Evolutionary conservation across 345 rosid genomes (phyloP), one percentile per base, ranked within the genome.

Genomic region (Boechera stricta): DNA sequence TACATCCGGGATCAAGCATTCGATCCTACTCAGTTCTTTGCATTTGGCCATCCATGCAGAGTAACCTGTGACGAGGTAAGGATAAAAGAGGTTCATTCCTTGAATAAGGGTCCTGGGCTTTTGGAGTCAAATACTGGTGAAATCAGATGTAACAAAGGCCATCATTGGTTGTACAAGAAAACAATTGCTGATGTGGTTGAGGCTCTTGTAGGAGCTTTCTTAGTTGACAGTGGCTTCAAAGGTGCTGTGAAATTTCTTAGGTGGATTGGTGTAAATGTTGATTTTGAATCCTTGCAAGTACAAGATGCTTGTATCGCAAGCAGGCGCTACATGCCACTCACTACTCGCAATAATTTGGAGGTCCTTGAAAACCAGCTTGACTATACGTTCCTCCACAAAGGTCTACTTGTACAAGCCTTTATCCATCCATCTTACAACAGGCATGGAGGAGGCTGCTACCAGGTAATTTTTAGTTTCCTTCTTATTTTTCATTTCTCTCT

Each of bases 391-490:
- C 84, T 67, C 61, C 88, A 90, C 71, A 87, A 56, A 85, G 98
- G 98, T 80, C 80, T 94, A 69, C 90, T 94, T 77, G 78, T 87
- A 16, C 98, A 91, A 76, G 96, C 97, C 35, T 87, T 90, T 73
- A 83, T 94, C 57, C 98, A 94, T 86, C 97, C 98, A 69, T 93
- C 98, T 82, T 89, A 85, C 81, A 85, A 79, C 85, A 81, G 67
- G 79, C 90, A 82, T 77, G 98, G 91, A 60, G 96, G 97, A 78
- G 98, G 98, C 76, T 91, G 98, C 88, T 94, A 91, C 81, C 98
- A 94, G 92, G 98, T 89, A 69, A 64, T 26, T 73, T 39, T 57
- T 3, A 63, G 24, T 64, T 73, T 29, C 64, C 31, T 71, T 71
- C 39, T 35, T 33, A 52, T 13, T 4, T 52, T 42, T 24, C 7